A percentile compares a stretch with the other conserved stretches of the same genome.
phyloP scores from a whole-genome alignment of 208 protist species.

The Hexamita inflata region DNA sequence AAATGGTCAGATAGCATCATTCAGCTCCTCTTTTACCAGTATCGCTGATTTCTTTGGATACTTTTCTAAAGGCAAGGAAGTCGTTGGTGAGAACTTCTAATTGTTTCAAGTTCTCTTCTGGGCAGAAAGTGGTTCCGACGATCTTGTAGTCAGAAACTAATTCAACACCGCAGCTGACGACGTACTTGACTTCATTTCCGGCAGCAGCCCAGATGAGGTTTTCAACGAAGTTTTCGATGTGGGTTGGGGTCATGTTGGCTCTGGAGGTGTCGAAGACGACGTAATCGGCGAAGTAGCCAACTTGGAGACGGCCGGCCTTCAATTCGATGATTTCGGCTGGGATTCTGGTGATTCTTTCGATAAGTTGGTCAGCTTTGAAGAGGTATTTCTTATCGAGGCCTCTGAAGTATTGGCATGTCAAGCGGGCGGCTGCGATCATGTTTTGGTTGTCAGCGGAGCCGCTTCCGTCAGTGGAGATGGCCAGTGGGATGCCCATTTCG shows the following conservation, averaged over 20 bases:
- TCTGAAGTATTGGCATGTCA: slow-evolving; percentile 24
- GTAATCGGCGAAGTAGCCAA: slow-evolving; percentile 22
- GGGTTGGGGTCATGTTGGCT: slow-evolving; percentile 28
- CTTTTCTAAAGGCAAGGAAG: too few species aligned
- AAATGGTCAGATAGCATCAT: too few species aligned
- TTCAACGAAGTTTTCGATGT: slow-evolving; percentile 21
- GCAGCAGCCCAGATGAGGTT: slow-evolving; percentile 36
- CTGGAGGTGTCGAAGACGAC: slow-evolving; percentile 15
- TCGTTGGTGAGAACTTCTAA: too few species aligned
- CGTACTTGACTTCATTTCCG: slow-evolving; percentile 20
- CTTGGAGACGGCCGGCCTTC: background rate
- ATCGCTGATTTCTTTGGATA: too few species aligned
- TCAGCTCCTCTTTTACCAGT: too few species aligned
- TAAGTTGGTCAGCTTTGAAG: background rate
- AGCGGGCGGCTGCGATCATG: slow-evolving; percentile 18
- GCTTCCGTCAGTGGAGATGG: slow-evolving; percentile 36
- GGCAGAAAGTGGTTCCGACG: too few species aligned
- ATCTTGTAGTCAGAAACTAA: too few species aligned
- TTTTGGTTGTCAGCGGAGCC: slow-evolving; percentile 37
- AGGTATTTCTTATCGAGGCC: background rate
- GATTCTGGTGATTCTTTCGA: slow-evolving; percentile 31
- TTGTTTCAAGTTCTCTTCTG: too few species aligned
- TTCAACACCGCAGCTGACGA: slow-evolving; percentile 25
- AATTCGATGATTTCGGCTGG: slow-evolving; percentile 25
- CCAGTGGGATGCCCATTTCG: slow-evolving; percentile 26